Percentiles rank a stretch among this genome's conserved stretches.
Conservation (phyloP, 2,329 filamentous ascomycete species). For the Mariannaea elegans region DNA sequence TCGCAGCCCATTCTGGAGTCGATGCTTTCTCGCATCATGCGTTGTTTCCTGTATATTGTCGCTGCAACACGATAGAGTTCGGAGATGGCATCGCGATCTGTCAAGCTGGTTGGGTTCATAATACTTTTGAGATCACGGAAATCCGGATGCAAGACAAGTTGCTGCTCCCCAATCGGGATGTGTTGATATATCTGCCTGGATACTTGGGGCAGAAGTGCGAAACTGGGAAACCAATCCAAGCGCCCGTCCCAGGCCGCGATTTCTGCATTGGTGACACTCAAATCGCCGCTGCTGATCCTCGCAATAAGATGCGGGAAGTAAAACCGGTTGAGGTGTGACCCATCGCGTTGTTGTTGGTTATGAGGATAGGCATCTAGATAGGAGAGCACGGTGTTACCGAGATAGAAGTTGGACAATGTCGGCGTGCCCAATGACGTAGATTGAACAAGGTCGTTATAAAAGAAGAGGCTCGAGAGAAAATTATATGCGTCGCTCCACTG, state of each 20-base stretch:
- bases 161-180: neutral
- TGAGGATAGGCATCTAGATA: neutral
- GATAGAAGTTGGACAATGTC: constrained; percentile 27
- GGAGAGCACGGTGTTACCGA: neutral
- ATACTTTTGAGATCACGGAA: constrained; percentile 10
- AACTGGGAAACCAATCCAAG: constrained; percentile 31
- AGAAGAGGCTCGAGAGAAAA: constrained; percentile 29
- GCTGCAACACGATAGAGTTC: constrained; percentile 32
- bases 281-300: constrained; percentile 23
- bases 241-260: constrained; percentile 27
- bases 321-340: neutral
- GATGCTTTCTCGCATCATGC: neutral
- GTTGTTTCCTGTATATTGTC: constrained; percentile 24
- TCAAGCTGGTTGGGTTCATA: neutral
- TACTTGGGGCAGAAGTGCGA: constrained; percentile 14
- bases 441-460: constrained; percentile 32
- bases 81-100: constrained; percentile 12
- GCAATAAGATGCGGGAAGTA: constrained; percentile 26
- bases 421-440: constrained; percentile 22
- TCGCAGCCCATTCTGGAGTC: too few relatives aligned
- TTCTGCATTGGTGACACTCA: constrained; percentile 19
- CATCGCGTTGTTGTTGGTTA: neutral
- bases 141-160: neutral
- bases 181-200: neutral
- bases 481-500: constrained; percentile 10